A percentile compares a stretch with the other conserved stretches of the same genome.
These are phyloP conservation scores for Aspergillus neotritici DNA, from an alignment of 2,329 filamentous ascomycete species.

Conservation along the genomic window DNA sequence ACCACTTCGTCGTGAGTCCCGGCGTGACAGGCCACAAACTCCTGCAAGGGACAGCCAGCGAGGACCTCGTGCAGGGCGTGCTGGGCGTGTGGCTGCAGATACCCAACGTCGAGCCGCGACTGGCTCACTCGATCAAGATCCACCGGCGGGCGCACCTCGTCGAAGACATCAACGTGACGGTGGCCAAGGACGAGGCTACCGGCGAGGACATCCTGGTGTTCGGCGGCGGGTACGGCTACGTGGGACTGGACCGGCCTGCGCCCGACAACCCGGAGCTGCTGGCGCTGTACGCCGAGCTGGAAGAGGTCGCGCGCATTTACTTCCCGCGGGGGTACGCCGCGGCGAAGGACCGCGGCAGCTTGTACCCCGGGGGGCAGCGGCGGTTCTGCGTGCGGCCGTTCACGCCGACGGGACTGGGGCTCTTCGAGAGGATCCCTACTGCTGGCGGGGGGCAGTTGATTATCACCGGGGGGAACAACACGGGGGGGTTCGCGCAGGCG, in stretches of 20 bases:
- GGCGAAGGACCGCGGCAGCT: background rate
- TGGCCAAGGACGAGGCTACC: background rate
- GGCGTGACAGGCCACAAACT: background rate
- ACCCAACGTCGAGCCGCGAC: background rate
- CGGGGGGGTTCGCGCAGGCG: conserved; percentile 4
- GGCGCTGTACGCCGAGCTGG: conserved; percentile 1
- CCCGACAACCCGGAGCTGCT: background rate
- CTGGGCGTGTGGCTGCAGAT: conserved; percentile 1
- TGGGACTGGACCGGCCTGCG: background rate
- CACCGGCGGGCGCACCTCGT: background rate
- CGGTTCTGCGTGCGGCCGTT: conserved; percentile 4
- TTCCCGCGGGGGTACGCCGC: background rate
- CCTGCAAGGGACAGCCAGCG: background rate
- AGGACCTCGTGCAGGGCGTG: background rate
- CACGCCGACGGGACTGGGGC: background rate
- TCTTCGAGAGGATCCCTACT: conserved; percentile 1
- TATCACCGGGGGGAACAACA: conserved; percentile 5
- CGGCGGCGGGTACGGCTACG: conserved; percentile 2
- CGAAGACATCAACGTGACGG: conserved; percentile 2
- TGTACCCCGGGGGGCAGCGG: conserved; percentile 1
- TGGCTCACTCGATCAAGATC: background rate
- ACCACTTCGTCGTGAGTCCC: conserved; percentile 1
- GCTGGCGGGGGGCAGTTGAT: background rate
- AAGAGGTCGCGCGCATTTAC: background rate
- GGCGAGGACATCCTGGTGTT: conserved; percentile 1